Evolutionary conservation across 441 rosid genomes (phyloP), one percentile per base, ranked within the genome.

Genomic region (Breynia disticha): DNA sequence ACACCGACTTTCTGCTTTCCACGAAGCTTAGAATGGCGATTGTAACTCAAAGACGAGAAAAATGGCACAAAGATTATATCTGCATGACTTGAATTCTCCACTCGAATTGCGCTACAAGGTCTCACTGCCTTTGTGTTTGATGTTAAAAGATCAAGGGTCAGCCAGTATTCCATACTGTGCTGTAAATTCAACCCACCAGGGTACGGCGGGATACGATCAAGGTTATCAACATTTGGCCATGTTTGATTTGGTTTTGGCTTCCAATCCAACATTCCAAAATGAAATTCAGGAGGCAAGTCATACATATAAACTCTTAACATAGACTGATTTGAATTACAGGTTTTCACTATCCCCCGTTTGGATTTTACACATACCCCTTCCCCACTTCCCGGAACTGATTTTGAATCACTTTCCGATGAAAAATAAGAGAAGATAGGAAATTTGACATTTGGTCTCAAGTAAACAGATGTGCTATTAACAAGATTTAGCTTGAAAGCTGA

Each of bases 101-200:
- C 95, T 72, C 95, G 79, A 11, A 76, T 49, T 17, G 79, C 84
- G 43, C 56, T 64, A 60, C 90, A 83, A 4, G 90, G 80, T 63
- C 84, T 72, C 52, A 51, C 66, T 41, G 68, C 60, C 55, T 57
- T 67, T 41, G 19, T 67, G 54, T 77, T 75, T 48, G 98, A 86
- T 60, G 90, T 77, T 57, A 88, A 81, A 35, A 91, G 73, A 73
- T 91, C 97, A 55, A 88, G 87, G 55, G 97, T 82, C 50, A 91
- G 76, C 97, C 98, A 91, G 62, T 91, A 91, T 72, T 91, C 98
- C 21, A 82, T 78, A 73, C 98, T 86, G 42, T 91, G 98, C 72
- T 91, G 98, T 50, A 87, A 62, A 63, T 86, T 86, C 71, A 91
- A 79, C 42, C 98, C 95, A 56, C 98, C 97, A 1, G 91, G 95